Conservation (phyloP, 495 filamentous ascomycete species). For the Acidiella bohemica region DNA sequence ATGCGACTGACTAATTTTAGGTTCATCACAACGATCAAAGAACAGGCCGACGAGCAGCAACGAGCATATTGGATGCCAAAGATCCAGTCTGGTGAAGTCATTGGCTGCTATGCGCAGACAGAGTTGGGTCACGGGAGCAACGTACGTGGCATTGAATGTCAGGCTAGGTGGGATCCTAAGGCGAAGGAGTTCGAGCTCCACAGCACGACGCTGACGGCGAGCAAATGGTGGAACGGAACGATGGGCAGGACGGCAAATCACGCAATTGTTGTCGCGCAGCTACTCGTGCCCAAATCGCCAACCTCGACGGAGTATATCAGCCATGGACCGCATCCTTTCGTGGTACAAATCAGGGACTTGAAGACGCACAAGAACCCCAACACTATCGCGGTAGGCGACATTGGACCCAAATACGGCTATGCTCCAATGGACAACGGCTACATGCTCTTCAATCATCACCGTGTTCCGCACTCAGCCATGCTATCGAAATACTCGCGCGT, state of each 20-base stretch:
- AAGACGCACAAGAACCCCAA: conserved; percentile 31
- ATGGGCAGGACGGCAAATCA: conserved; percentile 36
- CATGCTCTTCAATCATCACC: conserved; percentile 36
- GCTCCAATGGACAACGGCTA: conserved; percentile 39
- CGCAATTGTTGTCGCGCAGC: conserved; percentile 36
- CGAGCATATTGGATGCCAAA: conserved; percentile 34
- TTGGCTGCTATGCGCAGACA: conserved; percentile 34
- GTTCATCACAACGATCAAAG: conserved; percentile 31
- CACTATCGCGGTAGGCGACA: conserved; percentile 37
- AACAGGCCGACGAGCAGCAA: conserved; percentile 35
- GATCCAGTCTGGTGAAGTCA: conserved; percentile 33
- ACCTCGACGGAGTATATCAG: conserved; percentile 22
- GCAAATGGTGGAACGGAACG: conserved; percentile 41
- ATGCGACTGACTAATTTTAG: no score
- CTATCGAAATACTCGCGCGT: conserved; percentile 34
- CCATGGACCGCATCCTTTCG: conserved; percentile 37
- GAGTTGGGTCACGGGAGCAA: conserved; percentile 39
- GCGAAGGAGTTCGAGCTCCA: conserved; percentile 35
- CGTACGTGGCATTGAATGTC: conserved; percentile 35
- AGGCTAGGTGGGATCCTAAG: conserved; percentile 32
- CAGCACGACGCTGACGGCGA: conserved; percentile 35
- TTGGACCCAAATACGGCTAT: conserved; percentile 38
- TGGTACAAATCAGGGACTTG: conserved; percentile 37
- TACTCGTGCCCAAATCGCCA: conserved; percentile 28
- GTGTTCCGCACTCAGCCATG: conserved; percentile 37